phyloP scores from a whole-genome alignment of 23 red algal genomes.

The Agarophyton chilense region DNA sequence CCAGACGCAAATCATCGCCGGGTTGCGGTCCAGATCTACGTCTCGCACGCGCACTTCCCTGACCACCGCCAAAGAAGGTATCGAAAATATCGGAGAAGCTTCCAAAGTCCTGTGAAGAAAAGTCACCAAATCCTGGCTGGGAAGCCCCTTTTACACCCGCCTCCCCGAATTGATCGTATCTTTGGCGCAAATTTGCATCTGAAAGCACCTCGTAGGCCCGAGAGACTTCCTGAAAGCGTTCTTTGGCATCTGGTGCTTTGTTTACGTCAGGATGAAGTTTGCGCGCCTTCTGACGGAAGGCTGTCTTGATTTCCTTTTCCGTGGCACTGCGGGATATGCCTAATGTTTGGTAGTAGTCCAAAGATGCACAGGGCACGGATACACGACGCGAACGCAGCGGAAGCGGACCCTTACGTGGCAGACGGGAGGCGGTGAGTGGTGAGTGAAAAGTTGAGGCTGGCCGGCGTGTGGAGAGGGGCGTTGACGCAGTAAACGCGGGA shows the following conservation, averaged over 20 bases:
- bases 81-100: conserved; percentile 97
- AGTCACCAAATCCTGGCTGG: conserved; percentile 85
- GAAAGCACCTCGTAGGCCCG: conserved; percentile 98
- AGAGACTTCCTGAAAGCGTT: conserved; percentile 91
- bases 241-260: conserved; percentile 86
- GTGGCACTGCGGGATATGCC: conserved; percentile 78
- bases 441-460: conserved; percentile 3
- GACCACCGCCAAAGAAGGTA: conserved; percentile 88
- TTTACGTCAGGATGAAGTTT: conserved; percentile 96
- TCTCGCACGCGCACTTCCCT: conserved; percentile 38
- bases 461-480: background rate
- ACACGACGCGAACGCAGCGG: conserved; percentile 7
- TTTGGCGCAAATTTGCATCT: conserved; percentile 77
- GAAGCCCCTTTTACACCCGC: conserved; percentile 89
- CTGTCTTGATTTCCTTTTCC: conserved; percentile 82
- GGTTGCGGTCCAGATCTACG: conserved; percentile 81
- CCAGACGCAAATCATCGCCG: conserved; percentile 95
- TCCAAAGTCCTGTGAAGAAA: conserved; percentile 82
- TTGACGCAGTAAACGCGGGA: background rate
- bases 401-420: background rate
- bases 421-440: background rate
- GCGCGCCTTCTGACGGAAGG: conserved; percentile 90
- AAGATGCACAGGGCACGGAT: conserved; percentile 47
- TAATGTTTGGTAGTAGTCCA: conserved; percentile 87
- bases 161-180: conserved; percentile 99